Conservation (phyloP, 306 rosid species). For the Quercus berberidifolia region DNA sequence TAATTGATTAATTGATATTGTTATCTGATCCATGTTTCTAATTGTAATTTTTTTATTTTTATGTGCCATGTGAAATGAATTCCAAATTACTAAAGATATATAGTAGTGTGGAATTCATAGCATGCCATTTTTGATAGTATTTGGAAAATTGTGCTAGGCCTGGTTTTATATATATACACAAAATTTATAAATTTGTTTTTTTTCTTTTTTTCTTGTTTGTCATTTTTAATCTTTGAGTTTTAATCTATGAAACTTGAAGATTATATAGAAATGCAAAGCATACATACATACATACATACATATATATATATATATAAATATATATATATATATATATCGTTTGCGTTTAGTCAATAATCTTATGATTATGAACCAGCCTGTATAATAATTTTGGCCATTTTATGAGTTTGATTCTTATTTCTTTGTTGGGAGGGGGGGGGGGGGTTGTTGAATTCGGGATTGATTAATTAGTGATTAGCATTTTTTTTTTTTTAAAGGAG, state of each 20-base stretch:
- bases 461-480: no score
- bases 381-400: no score
- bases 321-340: no score
- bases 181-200: background rate
- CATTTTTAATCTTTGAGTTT: background rate
- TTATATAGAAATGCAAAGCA: no score
- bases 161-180: background rate
- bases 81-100: background rate
- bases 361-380: no score
- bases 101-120: background rate
- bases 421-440: no score
- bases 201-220: background rate
- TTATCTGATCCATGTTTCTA: background rate
- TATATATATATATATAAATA: no score
- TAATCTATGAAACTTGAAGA: background rate
- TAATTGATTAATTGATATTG: background rate
- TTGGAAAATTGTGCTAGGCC: background rate
- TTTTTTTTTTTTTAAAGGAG: no score
- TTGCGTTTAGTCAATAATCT: no score
- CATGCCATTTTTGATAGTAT: background rate
- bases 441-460: no score
- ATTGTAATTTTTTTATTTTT: background rate
- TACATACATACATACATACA: no score
- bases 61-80: background rate
- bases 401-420: no score